Conservation (phyloP, 768 basidiomycete genomes). For the Trametes meyenii region DNA sequence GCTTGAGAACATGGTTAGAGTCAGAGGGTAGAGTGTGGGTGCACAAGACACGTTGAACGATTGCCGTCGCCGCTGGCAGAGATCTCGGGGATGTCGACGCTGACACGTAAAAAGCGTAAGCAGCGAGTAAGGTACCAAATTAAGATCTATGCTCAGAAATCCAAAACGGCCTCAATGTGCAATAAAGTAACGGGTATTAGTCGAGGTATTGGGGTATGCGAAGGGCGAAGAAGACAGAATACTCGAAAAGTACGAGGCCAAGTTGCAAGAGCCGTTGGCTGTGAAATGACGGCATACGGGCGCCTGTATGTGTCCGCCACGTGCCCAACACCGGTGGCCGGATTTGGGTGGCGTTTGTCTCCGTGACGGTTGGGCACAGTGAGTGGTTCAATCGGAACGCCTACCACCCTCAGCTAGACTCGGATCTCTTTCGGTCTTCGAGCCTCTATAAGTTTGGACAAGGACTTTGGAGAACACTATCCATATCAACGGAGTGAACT, state of each 20-base stretch:
- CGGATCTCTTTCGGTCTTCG: background rate
- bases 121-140: background rate
- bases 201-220: background rate
- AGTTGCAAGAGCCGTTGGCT: background rate
- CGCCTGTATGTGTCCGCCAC: slow-evolving; percentile 4
- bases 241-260: background rate
- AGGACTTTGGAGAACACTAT: background rate
- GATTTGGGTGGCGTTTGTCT: slow-evolving; percentile 16
- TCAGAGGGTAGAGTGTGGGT: background rate
- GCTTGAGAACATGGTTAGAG: background rate
- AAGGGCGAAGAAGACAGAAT: background rate
- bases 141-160: no score
- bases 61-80: no score
- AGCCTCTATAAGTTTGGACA: background rate
- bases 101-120: background rate
- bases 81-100: background rate
- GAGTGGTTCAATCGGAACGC: slow-evolving; percentile 18
- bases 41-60: background rate
- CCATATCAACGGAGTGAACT: background rate
- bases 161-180: no score
- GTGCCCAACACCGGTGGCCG: slow-evolving; percentile 12
- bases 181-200: no score
- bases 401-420: background rate
- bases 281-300: background rate
- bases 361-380: slow-evolving; percentile 11